These are phyloP conservation scores for Monosporascus ibericus DNA, from an alignment of 2,329 filamentous ascomycete genomes.

Conservation along the genomic window DNA sequence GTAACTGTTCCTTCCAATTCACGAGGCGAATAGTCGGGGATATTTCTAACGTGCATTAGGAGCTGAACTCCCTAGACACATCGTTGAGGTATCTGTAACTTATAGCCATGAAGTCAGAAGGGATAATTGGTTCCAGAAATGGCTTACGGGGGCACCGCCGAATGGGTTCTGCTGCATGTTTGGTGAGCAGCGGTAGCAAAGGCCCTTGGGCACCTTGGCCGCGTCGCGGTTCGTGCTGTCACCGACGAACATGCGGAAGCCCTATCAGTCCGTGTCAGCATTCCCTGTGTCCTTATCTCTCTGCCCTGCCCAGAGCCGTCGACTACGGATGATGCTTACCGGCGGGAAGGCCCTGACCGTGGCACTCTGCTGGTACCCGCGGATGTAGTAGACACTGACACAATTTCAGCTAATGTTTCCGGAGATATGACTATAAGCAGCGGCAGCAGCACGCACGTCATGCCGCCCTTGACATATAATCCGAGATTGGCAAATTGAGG, in stretches of 20 bases:
- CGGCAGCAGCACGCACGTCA: slow-evolving; percentile 10
- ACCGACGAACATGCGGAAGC: slow-evolving; percentile 27
- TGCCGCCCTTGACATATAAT: slow-evolving; percentile 22
- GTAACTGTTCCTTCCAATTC: too few species aligned
- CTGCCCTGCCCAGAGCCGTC: too few species aligned
- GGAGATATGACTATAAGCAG: too few species aligned
- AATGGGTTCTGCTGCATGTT: slow-evolving; percentile 26
- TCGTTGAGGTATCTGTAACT: too few species aligned
- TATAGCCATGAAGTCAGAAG: too few species aligned
- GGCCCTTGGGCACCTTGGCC: slow-evolving; percentile 21
- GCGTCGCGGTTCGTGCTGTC: slow-evolving; percentile 20
- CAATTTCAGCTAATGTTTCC: too few species aligned
- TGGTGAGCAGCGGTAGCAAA: slow-evolving; percentile 25
- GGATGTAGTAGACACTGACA: slow-evolving; percentile 23
- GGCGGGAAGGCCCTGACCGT: slow-evolving; percentile 24
- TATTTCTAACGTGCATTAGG: too few species aligned
- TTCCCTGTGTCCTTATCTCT: not conserved
- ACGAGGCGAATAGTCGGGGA: too few species aligned
- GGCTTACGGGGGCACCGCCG: slow-evolving; percentile 18
- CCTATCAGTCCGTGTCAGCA: slow-evolving; percentile 11
- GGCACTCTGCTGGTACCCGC: slow-evolving; percentile 21
- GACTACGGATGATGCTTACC: slow-evolving; percentile 9
- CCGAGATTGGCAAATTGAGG: slow-evolving; percentile 25
- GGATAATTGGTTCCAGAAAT: too few species aligned
- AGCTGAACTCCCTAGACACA: too few species aligned